Conservation (phyloP, 305 asterid genomes). For the Andrographis paniculata region DNA sequence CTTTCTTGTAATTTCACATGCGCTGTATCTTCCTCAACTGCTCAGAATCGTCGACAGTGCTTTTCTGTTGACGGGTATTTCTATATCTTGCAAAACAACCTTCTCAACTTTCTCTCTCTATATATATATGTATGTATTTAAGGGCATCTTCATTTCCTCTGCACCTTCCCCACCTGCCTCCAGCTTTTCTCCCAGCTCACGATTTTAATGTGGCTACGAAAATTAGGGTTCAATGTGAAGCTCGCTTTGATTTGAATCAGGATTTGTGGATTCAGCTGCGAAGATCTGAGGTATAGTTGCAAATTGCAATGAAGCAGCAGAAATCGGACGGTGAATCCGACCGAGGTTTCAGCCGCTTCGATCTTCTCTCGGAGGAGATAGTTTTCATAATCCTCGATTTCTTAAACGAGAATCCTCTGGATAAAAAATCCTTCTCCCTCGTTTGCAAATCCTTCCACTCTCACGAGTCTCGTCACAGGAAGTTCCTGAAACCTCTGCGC, state of each 20-base stretch:
- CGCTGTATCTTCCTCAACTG: conserved; percentile 26
- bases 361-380: conserved; percentile 59
- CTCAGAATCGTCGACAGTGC: conserved; percentile 6
- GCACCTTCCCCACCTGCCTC: no score
- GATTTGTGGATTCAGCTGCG: conserved; percentile 4
- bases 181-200: background rate
- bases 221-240: conserved; percentile 4
- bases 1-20: conserved; percentile 10
- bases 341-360: conserved; percentile 39
- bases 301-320: conserved; percentile 25
- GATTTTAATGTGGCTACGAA: no score
- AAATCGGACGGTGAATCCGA: conserved; percentile 15
- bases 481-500: conserved; percentile 47
- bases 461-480: conserved; percentile 35
- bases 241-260: background rate
- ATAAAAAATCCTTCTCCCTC: conserved; percentile 59
- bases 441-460: conserved; percentile 53
- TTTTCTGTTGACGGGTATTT: conserved; percentile 28
- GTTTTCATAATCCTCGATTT: conserved; percentile 55
- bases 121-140: no score
- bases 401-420: conserved; percentile 52
- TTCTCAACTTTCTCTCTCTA: no score
- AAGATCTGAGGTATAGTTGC: conserved; percentile 7
- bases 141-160: no score
- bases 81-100: conserved; percentile 8